Base-by-base conservation (phyloP, 2,329 filamentous ascomycete genomes). In the Alternaria sp. region DNA sequence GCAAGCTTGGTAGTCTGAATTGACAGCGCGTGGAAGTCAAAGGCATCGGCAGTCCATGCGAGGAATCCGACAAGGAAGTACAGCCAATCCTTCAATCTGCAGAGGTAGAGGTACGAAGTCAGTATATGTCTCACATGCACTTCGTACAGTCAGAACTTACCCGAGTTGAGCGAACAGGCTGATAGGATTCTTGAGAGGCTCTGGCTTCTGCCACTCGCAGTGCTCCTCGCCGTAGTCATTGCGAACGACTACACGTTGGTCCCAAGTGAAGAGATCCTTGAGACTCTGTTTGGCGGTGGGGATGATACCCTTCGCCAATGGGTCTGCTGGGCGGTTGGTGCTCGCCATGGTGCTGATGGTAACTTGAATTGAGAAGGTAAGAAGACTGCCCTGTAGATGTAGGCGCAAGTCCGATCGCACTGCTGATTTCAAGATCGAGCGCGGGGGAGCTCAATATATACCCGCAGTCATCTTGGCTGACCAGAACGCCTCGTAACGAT, bases 21-120 rank as follows among this genome's bases (percentile, higher is more conserved):
- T 5, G 89, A 91, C 9, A 95, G 84, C 25, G 92, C 90, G 79
- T 93, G 91, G 76, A 94, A 95, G 79, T 93, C 92, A 77, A 94
- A 95, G 4, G 92, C 91, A 77, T 95, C 92, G 60, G 91, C 91
- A 1, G 88, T 91, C 92, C 92, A 95, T 15, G 91, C 89, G 32
- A 86, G 79, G 74, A 94, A 89, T 4, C 91, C 92, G 11, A 93
- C 90, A 44, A 91, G 67, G 81, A 95, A 84, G 82, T 92, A 93
- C 15, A 91, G 74, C 91, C 92, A 95, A 75, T 91, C 89, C 64
- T 84, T 87, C 23, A 83, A 82, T 10, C 26, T 36, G 30, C 30
- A 36, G 30, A 36, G 6, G 13, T 36, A 36, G 30, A 2, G 30
- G 30, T 36, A 36, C 30, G 30, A 36, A 36, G 30, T 36, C 30